Percentiles rank a stretch among this genome's conserved stretches.
phyloP scores from a whole-genome alignment of 2,329 filamentous ascomycete genomes.

The Xylaria sp. region DNA sequence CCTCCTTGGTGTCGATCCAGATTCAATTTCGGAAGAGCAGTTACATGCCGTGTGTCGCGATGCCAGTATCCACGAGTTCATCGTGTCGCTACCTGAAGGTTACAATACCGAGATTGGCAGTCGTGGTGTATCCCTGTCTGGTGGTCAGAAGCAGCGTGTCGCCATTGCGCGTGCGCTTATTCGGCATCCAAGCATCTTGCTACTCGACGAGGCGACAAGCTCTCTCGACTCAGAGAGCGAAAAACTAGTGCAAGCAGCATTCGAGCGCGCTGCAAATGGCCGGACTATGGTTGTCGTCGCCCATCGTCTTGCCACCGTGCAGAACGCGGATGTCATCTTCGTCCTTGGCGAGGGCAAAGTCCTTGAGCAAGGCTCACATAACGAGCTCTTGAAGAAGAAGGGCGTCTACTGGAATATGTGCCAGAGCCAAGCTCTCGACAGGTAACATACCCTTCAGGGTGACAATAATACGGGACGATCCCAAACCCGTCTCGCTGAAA shows the following conservation, averaged over 20 bases:
- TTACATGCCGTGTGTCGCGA: constrained; percentile 65
- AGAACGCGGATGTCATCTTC: constrained; percentile 82
- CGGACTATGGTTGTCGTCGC: constrained; percentile 80
- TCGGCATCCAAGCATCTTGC: constrained; percentile 70
- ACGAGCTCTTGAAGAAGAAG: constrained; percentile 60
- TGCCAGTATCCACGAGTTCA: constrained; percentile 77
- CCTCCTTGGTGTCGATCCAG: constrained; percentile 68
- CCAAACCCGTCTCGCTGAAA: too few relatives aligned
- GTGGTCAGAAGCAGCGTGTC: constrained; percentile 78
- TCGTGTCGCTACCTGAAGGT: constrained; percentile 72
- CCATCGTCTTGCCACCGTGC: constrained; percentile 79
- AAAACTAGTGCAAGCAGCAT: constrained; percentile 71
- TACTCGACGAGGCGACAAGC: constrained; percentile 79
- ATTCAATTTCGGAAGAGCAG: constrained; percentile 61
- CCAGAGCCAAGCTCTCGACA: constrained; percentile 67
- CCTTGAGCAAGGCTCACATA: constrained; percentile 64
- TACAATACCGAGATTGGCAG: constrained; percentile 75
- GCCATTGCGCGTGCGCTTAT: constrained; percentile 76
- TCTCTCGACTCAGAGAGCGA: constrained; percentile 69
- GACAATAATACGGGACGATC: background rate
- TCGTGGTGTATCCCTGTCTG: constrained; percentile 72
- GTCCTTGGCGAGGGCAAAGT: constrained; percentile 75
- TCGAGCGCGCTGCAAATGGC: constrained; percentile 70
- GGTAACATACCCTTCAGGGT: constrained; percentile 46
- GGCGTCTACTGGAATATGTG: constrained; percentile 70